A percentile compares a stretch with the other conserved stretches of the same genome.
Evolutionary conservation across 257 asterid species (phyloP).

Genomic region (Solanum virginianum): DNA sequence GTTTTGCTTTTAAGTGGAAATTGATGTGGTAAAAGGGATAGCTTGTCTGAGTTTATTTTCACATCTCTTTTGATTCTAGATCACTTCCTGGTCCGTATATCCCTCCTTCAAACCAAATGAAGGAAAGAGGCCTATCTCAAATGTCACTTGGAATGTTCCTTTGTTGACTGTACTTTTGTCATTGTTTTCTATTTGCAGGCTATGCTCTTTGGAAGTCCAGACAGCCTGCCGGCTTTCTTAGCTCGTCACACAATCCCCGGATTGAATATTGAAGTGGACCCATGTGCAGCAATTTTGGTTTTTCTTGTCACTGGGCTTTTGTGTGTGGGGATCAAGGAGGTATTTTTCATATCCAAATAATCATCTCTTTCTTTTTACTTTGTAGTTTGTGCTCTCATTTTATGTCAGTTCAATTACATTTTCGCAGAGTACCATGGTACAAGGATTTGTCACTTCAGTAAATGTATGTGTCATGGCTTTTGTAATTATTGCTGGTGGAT

Average conservation of each 20-base stretch:
- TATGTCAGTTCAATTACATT: not conserved
- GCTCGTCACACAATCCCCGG: slow-evolving; percentile 90
- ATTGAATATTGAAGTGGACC: slow-evolving; percentile 64
- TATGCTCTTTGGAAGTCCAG: slow-evolving; percentile 78
- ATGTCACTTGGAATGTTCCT: not conserved
- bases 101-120: not conserved
- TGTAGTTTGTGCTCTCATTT: not conserved
- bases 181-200: slow-evolving; percentile 33
- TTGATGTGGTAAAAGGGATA: not conserved
- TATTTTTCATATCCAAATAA: not conserved
- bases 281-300: slow-evolving; percentile 82
- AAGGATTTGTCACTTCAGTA: slow-evolving; percentile 76
- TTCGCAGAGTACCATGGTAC: slow-evolving; percentile 77
- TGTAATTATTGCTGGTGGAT: slow-evolving; percentile 86
- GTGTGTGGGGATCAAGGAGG: slow-evolving; percentile 95
- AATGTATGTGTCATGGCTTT: slow-evolving; percentile 88
- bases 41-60: not conserved
- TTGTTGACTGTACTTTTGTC: not conserved
- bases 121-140: not conserved
- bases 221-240: slow-evolving; percentile 64
- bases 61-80: not conserved
- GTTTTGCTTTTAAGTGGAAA: not conserved
- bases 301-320: slow-evolving; percentile 70
- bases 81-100: not conserved
- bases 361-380: not conserved